phyloP scores from a whole-genome alignment of 2,329 filamentous ascomycete species.

The Fusarium musae region DNA sequence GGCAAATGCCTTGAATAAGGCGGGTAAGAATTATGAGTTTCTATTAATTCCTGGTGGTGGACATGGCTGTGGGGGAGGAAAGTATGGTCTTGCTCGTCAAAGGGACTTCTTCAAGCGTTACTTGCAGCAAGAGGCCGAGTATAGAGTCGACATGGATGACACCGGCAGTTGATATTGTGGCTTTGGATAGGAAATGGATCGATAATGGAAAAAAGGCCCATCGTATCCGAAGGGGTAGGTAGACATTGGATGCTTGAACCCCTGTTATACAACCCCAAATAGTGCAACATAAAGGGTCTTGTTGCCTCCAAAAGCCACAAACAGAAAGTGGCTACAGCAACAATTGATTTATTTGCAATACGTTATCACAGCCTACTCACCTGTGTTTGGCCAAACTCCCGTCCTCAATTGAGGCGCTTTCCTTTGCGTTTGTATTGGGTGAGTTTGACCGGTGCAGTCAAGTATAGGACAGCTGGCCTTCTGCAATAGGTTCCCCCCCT shows the following conservation, averaged over 20 bases:
- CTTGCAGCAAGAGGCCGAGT: slow-evolving; percentile 2
- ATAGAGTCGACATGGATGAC: slow-evolving; percentile 10
- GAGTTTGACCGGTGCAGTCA: not conserved
- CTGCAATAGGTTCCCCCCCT: slow-evolving; percentile 25
- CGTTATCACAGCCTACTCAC: not conserved
- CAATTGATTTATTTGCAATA: not conserved
- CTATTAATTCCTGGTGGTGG: slow-evolving; percentile 41
- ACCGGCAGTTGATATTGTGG: not conserved
- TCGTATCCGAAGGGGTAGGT: not conserved
- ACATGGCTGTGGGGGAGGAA: slow-evolving; percentile 29
- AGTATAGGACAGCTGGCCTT: slow-evolving; percentile 40
- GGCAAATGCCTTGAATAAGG: slow-evolving; percentile 41
- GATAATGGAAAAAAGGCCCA: not conserved
- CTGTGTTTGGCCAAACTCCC: not conserved
- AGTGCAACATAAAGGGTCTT: slow-evolving; percentile 27
- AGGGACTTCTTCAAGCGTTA: slow-evolving; percentile 30
- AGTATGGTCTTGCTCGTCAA: slow-evolving; percentile 36
- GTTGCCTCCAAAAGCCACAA: not conserved
- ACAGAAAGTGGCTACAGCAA: not conserved
- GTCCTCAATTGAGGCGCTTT: slow-evolving; percentile 16
- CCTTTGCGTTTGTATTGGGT: slow-evolving; percentile 25
- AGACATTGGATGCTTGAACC: not conserved
- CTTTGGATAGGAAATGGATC: not conserved
- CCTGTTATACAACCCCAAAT: slow-evolving; percentile 12
- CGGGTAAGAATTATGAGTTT: slow-evolving; percentile 46